Evolutionary conservation across 192 early-diverging fungal genomes (phyloP).

Genomic region (Coemansia javaensis): DNA sequence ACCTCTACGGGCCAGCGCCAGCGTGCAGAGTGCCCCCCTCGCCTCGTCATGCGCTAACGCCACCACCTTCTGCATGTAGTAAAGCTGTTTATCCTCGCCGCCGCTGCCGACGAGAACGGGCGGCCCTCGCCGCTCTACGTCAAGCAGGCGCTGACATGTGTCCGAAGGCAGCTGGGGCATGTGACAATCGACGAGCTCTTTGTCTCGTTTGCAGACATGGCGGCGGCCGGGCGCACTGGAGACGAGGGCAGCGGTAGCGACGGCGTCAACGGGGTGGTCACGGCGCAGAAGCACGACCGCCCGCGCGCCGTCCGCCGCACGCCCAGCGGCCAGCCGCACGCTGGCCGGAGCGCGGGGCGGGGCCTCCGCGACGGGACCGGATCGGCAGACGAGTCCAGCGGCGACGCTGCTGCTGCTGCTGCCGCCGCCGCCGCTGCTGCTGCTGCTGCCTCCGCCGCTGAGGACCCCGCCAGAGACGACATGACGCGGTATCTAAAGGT

Average conservation of each 20-base stretch:
- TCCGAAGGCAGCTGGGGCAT: conserved; percentile 33
- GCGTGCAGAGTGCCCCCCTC: too few relatives aligned
- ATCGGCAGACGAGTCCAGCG: too few relatives aligned
- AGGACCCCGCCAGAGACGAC: conserved; percentile 2
- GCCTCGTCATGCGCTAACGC: too few relatives aligned
- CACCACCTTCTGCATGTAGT: conserved; percentile 7
- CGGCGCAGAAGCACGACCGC: not conserved
- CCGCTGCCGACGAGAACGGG: conserved; percentile 23
- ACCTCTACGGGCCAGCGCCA: too few relatives aligned
- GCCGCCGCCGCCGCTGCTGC: too few relatives aligned
- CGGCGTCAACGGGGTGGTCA: not conserved
- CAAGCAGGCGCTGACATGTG: conserved; percentile 27
- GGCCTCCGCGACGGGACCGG: too few relatives aligned
- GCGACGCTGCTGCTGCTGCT: too few relatives aligned
- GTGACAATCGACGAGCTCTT: conserved; percentile 46
- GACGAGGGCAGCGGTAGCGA: not conserved
- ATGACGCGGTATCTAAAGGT: conserved; percentile 42
- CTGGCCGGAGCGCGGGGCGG: too few relatives aligned
- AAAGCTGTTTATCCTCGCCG: conserved; percentile 38
- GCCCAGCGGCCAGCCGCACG: too few relatives aligned
- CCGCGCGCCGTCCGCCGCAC: too few relatives aligned
- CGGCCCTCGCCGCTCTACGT: conserved; percentile 41
- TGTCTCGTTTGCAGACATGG: conserved; percentile 30
- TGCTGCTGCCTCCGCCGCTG: not conserved
- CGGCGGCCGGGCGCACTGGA: not conserved